Evolutionary conservation across 257 asterid genomes (phyloP), one percentile per base, ranked within the genome.

Genomic region (Coffea eugenioides): DNA sequence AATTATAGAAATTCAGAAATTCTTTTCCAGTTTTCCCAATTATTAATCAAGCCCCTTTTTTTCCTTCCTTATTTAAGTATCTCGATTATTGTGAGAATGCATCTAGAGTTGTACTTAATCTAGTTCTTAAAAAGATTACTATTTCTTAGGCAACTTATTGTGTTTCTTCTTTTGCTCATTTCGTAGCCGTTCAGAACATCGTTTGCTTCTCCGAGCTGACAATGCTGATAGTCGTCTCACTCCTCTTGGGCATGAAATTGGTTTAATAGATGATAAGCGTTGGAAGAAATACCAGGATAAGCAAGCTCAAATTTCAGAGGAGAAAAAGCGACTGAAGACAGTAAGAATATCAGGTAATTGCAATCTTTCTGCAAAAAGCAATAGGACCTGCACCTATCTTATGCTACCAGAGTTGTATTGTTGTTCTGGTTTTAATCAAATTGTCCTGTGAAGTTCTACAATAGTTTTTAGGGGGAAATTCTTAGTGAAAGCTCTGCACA

Each of bases 161-260:
- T 23, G 21, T 57, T 43, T 56, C 43, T 74, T 74, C 52, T 78
- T 71, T 77, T 69, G 15, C 20, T 77, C 16, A 20, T 80, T 68
- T 83, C 79, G 64, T 90, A 95, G 98, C 86, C 99, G 95, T 82
- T 95, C 99, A 46, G 99, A 95, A 79, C 97, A 93, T 82, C 98
- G 98, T 81, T 88, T 95, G 85, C 95, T 93, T 79, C 89, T 95
- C 64, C 92, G 99, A 78, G 89, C 97, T 80, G 99, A 95, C 87
- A 95, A 95, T 82, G 99, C 98, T 5, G 99, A 95, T 83, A 95
- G 97, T 84, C 97, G 99, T 80, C 98, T 95, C 83, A 93, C 98
- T 59, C 97, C 99, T 79, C 85, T 93, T 78, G 99, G 97, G 71
- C 95, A 82, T 84, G 98, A 95, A 89, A 89, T 95, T 54, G 98